Base-by-base conservation (phyloP, 2,329 filamentous ascomycete species). In the Trichoderma guizhouense region DNA sequence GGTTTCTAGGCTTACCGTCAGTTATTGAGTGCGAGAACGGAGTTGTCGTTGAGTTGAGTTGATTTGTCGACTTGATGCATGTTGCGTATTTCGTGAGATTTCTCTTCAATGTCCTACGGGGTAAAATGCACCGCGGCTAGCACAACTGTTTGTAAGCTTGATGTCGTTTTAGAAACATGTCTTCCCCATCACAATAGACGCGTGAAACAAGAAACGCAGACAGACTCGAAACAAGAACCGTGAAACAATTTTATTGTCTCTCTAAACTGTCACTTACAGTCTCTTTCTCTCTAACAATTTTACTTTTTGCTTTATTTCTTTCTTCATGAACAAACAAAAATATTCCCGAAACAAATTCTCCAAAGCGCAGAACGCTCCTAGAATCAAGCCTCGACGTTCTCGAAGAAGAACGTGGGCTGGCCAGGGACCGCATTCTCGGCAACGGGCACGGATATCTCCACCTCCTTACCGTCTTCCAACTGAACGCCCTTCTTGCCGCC, bases 381-480 rank as follows among this genome's bases (percentile, higher is more conserved):
- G n/a, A 32, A 72, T 73, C 76, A 83, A 51, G 76, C 83, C 77
- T 86, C 85, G 67, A 96, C 87, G 80, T 97, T 97, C 83, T 93
- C 91, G 83, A 98, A 97, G 77, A 89, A 85, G 82, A 97, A 97
- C 55, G 89, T 92, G 66, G 95, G 95, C 75, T 88, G 86, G 2
- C 95, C 95, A 15, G 95, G 95, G 72, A 96, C 90, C 7, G 95
- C 94, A 75, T 86, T 86, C 78, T 93, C 92, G 14, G 93, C 93
- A 68, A 84, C 80, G 2, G 84, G 85, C 15, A 84, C 86, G 75
- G 85, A 84, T 74, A 87, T 84, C 75, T 88, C 88, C 77, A 90
- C 89, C 69, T 89, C 88, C 76, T 82, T 80, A 55, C 82, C 84
- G 71, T 84, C 82, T 15, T 84, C 84, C 77, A 91, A 81, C 43